These are phyloP conservation scores for Chaetomium strumarium DNA, from an alignment of 2,329 filamentous ascomycete genomes.

Conservation along the genomic window DNA sequence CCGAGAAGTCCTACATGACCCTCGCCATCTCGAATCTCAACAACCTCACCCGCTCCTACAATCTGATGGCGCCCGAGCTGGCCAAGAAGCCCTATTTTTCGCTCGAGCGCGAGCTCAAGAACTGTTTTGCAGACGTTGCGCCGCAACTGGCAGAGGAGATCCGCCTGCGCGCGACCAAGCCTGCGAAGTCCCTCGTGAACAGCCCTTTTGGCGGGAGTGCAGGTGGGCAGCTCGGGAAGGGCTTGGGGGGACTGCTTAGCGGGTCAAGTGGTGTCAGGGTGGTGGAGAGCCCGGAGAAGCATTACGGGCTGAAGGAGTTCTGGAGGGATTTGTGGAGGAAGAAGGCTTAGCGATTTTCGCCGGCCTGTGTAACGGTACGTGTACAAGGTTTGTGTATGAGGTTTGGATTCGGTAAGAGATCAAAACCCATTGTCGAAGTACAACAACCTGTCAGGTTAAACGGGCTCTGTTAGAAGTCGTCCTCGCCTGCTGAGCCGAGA, in stretches of 20 bases:
- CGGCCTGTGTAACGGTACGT: no score
- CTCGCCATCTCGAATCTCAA: conserved; percentile 76
- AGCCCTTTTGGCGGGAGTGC: conserved; percentile 1
- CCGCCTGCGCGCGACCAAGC: conserved; percentile 54
- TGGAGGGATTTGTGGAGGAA: conserved; percentile 70
- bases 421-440: no score
- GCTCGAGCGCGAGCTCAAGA: conserved; percentile 71
- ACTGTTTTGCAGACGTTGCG: conserved; percentile 82
- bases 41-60: conserved; percentile 76
- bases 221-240: conserved; percentile 38
- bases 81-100: conserved; percentile 91
- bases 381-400: no score
- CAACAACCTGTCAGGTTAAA: no score
- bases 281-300: conserved; percentile 65
- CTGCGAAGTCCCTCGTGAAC: conserved; percentile 37
- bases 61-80: conserved; percentile 85
- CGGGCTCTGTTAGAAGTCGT: no score
- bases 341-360: background rate
- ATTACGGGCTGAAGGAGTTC: conserved; percentile 84
- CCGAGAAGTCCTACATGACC: conserved; percentile 68
- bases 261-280: conserved; percentile 49
- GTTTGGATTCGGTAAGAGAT: no score
- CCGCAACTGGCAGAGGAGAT: conserved; percentile 69
- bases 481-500: no score
- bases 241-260: conserved; percentile 57